Base-by-base conservation (phyloP, 371 early-diverging fungal species). In the Fennellomyces sp. region DNA sequence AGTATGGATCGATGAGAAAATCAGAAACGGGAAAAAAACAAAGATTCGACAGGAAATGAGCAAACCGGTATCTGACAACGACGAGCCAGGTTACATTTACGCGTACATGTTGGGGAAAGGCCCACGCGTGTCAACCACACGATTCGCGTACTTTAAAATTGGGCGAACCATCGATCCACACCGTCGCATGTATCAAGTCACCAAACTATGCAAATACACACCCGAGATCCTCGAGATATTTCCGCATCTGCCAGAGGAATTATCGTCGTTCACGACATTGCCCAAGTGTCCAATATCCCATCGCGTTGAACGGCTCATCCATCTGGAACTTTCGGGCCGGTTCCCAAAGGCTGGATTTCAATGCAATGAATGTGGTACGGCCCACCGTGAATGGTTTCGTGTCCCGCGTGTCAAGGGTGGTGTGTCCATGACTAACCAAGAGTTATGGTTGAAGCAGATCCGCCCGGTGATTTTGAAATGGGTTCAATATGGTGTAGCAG, bases 301-400 rank as follows among this genome's bases (percentile, higher is more conserved):
- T 55, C 73, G 81, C 15, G 80, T 82, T 1, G 85, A 84, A 51
- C 68, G 75, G 25, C 23, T 84, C n/a, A 81, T 84, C n/a, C 80
- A 79, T 56, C 68, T 82, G n/a, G 85, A 84, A 29, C 47, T 84
- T 25, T 64, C 72, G 39, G 59, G 63, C 21, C 28, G 61, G 23
- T 75, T 62, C 29, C 33, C 50, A 23, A 33, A 50, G 13, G 48
- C 54, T 13, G 71, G 60, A 3, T 68, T 70, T 21, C 72, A 70
- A 8, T 83, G 84, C 48, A 48, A 63, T 0, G 53, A 51, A 5
- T 83, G 84, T 56, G 74, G 72, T 2, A 66, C 65, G 0, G 58
- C 53, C 17, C 84, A 83, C 57, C 67, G 78, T 19, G 84, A 83
- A 64, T 83, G 84, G 84, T 75, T 81, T 56, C 47, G 59, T 5